Evolutionary conservation across 2,329 filamentous ascomycete species (phyloP).

Genomic region (Ophiocordyceps camponoti-saundersi): DNA sequence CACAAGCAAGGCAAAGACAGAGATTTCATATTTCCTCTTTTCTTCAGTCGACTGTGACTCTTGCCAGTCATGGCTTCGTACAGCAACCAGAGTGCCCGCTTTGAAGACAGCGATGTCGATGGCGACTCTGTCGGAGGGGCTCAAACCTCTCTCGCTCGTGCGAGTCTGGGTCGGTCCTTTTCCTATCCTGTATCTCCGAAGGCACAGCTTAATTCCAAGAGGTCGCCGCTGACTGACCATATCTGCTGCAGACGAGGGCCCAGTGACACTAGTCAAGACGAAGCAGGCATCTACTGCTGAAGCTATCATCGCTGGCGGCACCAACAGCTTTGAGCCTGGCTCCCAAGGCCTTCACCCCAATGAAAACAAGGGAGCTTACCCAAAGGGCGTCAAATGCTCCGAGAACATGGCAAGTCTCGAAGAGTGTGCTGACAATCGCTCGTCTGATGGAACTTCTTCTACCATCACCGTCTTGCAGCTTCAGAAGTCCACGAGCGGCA

Average conservation of each 20-base stretch:
- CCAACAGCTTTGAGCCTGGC: neutral
- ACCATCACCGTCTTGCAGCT: no score
- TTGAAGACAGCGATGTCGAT: neutral
- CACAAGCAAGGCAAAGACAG: neutral
- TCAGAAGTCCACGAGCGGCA: neutral
- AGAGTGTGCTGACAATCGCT: neutral
- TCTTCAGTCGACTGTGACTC: neutral
- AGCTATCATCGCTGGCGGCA: neutral
- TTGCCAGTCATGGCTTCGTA: neutral
- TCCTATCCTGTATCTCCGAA: neutral
- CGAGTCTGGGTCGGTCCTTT: neutral
- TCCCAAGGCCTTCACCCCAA: no score
- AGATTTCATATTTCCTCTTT: neutral
- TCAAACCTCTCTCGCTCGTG: neutral
- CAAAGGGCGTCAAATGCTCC: slow-evolving; percentile 1
- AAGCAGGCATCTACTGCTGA: neutral
- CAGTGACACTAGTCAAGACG: neutral
- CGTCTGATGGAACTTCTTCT: no score
- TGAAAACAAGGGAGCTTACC: no score
- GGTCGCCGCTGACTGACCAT: no score
- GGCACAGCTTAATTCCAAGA: neutral
- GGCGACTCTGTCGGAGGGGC: neutral
- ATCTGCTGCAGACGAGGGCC: neutral
- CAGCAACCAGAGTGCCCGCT: neutral
- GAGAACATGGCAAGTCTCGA: neutral